These are phyloP conservation scores for Yarrowia phangngaensis DNA, from an alignment of 805 yeast genomes.

Conservation along the genomic window DNA sequence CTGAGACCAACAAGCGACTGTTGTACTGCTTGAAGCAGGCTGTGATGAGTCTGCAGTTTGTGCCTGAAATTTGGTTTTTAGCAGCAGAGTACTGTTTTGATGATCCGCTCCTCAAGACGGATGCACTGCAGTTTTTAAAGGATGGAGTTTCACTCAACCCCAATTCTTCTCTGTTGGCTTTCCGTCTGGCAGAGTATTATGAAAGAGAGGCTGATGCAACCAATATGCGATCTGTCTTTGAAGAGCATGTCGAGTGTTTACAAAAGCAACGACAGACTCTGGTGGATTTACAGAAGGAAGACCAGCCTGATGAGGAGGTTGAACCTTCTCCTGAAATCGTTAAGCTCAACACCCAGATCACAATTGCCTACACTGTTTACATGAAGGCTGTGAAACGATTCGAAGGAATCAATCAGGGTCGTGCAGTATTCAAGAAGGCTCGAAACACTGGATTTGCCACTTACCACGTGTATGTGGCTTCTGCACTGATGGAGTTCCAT, in stretches of 20 bases:
- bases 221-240: slow-evolving; percentile 50
- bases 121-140: slow-evolving; percentile 46
- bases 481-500: slow-evolving; percentile 73
- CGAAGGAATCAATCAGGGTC: slow-evolving; percentile 66
- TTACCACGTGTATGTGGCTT: slow-evolving; percentile 73
- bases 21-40: slow-evolving; percentile 72
- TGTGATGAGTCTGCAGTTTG: slow-evolving; percentile 55
- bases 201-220: slow-evolving; percentile 56
- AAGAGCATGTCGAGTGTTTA: slow-evolving; percentile 49
- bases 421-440: slow-evolving; percentile 65
- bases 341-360: slow-evolving; percentile 41
- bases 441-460: slow-evolving; percentile 62
- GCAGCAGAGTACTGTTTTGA: slow-evolving; percentile 45
- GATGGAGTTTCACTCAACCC: slow-evolving; percentile 66
- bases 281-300: slow-evolving; percentile 9
- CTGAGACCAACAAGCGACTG: slow-evolving; percentile 52
- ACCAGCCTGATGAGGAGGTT: slow-evolving; percentile 30
- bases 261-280: slow-evolving; percentile 42
- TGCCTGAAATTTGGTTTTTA: slow-evolving; percentile 73
- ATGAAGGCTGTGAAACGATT: slow-evolving; percentile 69
- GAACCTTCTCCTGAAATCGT: slow-evolving; percentile 1
- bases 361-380: slow-evolving; percentile 62
- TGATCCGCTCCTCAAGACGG: slow-evolving; percentile 35
- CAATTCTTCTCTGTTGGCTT: slow-evolving; percentile 59
- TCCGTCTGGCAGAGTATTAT: slow-evolving; percentile 62